Evolutionary conservation across 176 grass and related monocot genomes (phyloP).

Genomic region (Aegilops sharonensis): DNA sequence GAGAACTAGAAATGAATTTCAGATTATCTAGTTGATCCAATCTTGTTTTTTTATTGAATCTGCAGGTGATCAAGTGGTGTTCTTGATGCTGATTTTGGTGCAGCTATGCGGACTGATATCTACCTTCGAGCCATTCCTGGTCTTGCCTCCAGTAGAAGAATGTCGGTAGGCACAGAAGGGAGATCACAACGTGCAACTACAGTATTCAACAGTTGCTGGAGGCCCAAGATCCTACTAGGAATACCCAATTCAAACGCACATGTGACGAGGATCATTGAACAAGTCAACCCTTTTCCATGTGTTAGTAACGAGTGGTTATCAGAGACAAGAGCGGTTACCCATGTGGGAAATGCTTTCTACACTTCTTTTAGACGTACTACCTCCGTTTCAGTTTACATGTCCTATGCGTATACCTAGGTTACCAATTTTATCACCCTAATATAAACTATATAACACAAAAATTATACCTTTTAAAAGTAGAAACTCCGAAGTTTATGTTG

Average conservation of each 20-base stretch:
- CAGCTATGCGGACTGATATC: constrained; percentile 29
- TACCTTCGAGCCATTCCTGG: constrained; percentile 32
- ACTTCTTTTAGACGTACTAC: too few species aligned
- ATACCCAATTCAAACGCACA: background rate
- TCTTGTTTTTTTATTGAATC: background rate
- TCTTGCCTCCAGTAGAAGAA: constrained; percentile 3
- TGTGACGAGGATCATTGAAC: background rate
- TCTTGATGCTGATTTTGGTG: constrained; percentile 28
- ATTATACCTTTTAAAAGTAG: too few species aligned
- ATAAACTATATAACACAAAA: too few species aligned
- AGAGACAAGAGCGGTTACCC: background rate
- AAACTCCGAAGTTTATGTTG: too few species aligned
- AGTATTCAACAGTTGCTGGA: background rate
- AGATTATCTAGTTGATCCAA: background rate
- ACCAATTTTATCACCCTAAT: too few species aligned
- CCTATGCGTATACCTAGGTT: too few species aligned
- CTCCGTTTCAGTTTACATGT: too few species aligned
- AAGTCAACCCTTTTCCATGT: background rate
- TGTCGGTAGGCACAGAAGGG: background rate
- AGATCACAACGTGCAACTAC: background rate
- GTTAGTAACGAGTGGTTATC: background rate
- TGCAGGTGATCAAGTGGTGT: constrained; percentile 40
- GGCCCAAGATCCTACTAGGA: background rate
- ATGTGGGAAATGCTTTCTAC: too few species aligned
- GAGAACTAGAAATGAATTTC: background rate